Conservation (phyloP, 2,329 filamentous ascomycete species). For the Paraphaeosphaeria sporulosa region DNA sequence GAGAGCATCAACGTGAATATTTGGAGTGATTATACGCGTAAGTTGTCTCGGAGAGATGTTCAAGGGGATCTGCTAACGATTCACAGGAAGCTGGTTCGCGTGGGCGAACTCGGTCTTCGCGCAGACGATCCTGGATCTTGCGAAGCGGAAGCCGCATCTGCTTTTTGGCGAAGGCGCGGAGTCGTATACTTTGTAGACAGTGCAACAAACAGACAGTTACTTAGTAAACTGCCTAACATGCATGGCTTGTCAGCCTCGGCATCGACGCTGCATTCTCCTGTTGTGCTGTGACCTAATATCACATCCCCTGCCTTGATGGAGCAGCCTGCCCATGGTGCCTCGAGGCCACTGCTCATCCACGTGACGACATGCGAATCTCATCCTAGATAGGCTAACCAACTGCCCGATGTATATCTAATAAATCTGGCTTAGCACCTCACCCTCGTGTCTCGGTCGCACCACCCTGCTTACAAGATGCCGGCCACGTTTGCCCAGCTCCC, state of each 20-base stretch:
- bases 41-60: constrained; percentile 31
- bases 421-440: neutral
- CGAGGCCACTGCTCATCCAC: too few relatives aligned
- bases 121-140: constrained; percentile 87
- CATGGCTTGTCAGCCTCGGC: too few relatives aligned
- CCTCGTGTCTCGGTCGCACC: neutral
- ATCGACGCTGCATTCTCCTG: too few relatives aligned
- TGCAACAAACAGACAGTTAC: too few relatives aligned
- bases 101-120: constrained; percentile 99
- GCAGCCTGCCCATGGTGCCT: too few relatives aligned
- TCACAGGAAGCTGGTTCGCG: constrained; percentile 83
- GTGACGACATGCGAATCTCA: too few relatives aligned
- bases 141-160: constrained; percentile 85
- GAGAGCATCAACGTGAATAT: constrained; percentile 89
- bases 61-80: constrained; percentile 8
- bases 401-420: too few relatives aligned
- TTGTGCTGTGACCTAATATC: too few relatives aligned
- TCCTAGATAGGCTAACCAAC: neutral
- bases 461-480: constrained; percentile 13
- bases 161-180: constrained; percentile 74
- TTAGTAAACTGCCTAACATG: too few relatives aligned
- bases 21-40: constrained; percentile 74
- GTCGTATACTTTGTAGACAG: constrained; percentile 24
- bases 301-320: too few relatives aligned
- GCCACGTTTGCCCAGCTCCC: constrained; percentile 14